Conservation (phyloP, 495 filamentous ascomycete species). For the Penicillium cosmopolitanum region DNA sequence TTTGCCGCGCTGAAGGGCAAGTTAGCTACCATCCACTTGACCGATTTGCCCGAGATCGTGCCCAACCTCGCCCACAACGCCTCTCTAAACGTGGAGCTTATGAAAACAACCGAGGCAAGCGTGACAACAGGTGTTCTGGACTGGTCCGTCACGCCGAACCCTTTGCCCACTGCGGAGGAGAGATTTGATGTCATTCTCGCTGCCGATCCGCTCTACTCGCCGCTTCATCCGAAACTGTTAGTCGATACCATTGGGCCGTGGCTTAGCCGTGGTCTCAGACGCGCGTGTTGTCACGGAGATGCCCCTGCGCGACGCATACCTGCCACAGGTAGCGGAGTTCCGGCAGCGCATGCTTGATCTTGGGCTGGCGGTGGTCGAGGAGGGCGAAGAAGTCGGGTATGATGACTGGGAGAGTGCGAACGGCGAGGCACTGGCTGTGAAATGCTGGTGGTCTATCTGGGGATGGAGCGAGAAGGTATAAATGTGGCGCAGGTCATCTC, state of each 20-base stretch:
- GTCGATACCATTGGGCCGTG: conserved; percentile 59
- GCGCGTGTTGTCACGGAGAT: conserved; percentile 66
- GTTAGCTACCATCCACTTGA: conserved; percentile 55
- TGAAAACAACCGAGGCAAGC: conserved; percentile 32
- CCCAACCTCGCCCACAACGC: conserved; percentile 68
- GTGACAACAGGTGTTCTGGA: conserved; percentile 64
- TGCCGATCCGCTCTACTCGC: conserved; percentile 72
- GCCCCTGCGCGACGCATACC: conserved; percentile 64
- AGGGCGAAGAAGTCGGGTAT: conserved; percentile 67
- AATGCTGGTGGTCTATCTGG: conserved; percentile 72
- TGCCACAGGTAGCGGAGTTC: conserved; percentile 57
- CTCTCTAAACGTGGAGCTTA: conserved; percentile 52
- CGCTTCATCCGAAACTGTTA: conserved; percentile 65
- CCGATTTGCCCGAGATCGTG: conserved; percentile 72
- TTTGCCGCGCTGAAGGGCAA: conserved; percentile 47
- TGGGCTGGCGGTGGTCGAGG: conserved; percentile 56
- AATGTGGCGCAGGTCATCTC: not conserved
- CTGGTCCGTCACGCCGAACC: conserved; percentile 57
- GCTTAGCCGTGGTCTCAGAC: conserved; percentile 47
- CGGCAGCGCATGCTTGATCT: conserved; percentile 52
- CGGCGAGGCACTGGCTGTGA: conserved; percentile 55
- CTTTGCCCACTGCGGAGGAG: conserved; percentile 39
- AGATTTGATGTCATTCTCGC: conserved; percentile 67
- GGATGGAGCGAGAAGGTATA: conserved; percentile 52
- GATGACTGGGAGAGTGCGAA: conserved; percentile 69